Conservation (phyloP, 2,329 filamentous ascomycete species). For the Didymella pinodella region DNA sequence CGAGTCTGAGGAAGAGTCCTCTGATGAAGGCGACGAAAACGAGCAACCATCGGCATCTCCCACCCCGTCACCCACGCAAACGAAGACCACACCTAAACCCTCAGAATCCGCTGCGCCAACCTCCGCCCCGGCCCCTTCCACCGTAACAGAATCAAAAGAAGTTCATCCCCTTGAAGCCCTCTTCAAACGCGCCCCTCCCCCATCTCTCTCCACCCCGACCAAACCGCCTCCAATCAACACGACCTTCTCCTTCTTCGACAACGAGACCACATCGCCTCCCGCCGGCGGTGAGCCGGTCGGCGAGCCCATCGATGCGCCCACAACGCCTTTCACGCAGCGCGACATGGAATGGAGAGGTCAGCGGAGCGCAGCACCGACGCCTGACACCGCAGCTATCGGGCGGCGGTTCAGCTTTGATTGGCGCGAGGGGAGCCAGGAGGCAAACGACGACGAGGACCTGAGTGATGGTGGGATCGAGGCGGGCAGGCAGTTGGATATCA, state of each 20-base stretch:
- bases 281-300: conserved; percentile 44
- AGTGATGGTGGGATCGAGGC: conserved; percentile 37
- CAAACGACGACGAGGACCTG: conserved; percentile 44
- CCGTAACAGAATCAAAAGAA: conserved; percentile 43
- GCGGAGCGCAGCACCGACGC: conserved; percentile 92
- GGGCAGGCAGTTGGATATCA: conserved; percentile 37
- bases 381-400: conserved; percentile 84
- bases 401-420: conserved; percentile 65
- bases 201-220: conserved; percentile 37
- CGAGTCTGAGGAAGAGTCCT: conserved; percentile 30
- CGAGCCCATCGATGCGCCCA: conserved; percentile 58
- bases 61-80: conserved; percentile 22
- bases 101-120: conserved; percentile 16
- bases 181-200: conserved; percentile 75
- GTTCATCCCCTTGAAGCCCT: conserved; percentile 91
- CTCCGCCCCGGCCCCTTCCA: background rate
- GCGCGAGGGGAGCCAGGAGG: conserved; percentile 52
- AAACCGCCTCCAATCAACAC: conserved; percentile 56
- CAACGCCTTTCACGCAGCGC: conserved; percentile 82
- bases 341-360: conserved; percentile 77
- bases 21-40: conserved; percentile 26
- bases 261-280: conserved; percentile 49
- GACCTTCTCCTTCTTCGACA: conserved; percentile 81
- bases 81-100: conserved; percentile 21
- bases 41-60: conserved; percentile 16